Base-by-base conservation (phyloP, 2,329 filamentous ascomycete species). In the Xylariaceae sp. region DNA sequence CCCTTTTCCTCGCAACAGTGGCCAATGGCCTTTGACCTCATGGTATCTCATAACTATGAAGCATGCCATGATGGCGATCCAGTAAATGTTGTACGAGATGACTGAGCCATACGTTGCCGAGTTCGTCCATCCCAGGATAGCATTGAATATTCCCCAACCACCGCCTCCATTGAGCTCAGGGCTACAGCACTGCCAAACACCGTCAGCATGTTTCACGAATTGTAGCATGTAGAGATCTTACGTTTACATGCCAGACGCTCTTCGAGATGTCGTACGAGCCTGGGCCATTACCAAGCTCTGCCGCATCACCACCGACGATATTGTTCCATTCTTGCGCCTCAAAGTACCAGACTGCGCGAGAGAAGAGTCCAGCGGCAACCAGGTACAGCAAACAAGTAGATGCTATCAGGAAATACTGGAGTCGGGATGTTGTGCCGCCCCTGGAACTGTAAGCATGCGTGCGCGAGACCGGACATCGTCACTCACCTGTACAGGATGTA, bases 61-160 rank as follows among this genome's bases (percentile, higher is more conserved):
- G 4, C 73, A 74, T 13, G 72, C 46, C 42, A 89, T 88, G 50
- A 88, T 73, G 8, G 70, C 71, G 38, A 93, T 65, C 89, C 89
- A 95, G 69, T 95, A 95, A 13, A 91, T 44, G 60, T 93, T 94
- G 68, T 95, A 95, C 1, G 85, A 82, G 48, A 95, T 81, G 49
- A 95, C 85, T 1, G 87, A 90, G 38, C 89, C 88, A 55, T 91
- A 89, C 2, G 89, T 94, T 4, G 87, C 89, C 11, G 85, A 88
- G 68, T 95, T 95, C 47, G 81, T 78, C 89, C 89, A 95, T 44
- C 89, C 89, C 9, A 95, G 72, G 39, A 95, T 73, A 44, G 87
- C 81, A 55, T 94, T 91, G 72, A 95, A 89, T 51, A 95, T 81
- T 41, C 87, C 87, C 89, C 88, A 95, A 34, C 85, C 87, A 29